Evolutionary conservation across 2,329 filamentous ascomycete species (phyloP), one percentile per base, ranked within the genome.

Genomic region (Xylariaceae sp.): DNA sequence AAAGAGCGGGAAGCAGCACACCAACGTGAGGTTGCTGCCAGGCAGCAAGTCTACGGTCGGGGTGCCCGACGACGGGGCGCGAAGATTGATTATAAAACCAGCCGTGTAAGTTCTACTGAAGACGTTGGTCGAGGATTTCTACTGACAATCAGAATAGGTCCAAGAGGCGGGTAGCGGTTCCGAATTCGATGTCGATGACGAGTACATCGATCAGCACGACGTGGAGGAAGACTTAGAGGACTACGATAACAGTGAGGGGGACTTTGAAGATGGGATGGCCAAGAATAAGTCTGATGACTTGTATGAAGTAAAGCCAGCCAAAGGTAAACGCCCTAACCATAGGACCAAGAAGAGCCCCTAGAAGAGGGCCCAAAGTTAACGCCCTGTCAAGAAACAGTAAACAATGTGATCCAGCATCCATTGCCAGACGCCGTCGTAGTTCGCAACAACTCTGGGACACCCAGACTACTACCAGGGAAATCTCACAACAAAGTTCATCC

Each of bases 1-100:
- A 85, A 87, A 56, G 84, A 95, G 70, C 86, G 94, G 63, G 90
- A 96, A 73, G 85, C 84, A 48, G 85, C 88, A 57, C 92, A 92
- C 2, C 82, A 84, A n/a, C 84, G 85, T 58, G 86, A 92, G 67
- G 85, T 86, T 6, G 86, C 86, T 39, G 80, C 77, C 13, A 85
- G 86, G 60, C 81, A 86, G 53, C 85, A 95, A 71, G 84, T 84
- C n/a, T 84, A 97, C 52, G 94, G 94, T 9, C 85, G 94, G 61
- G 94, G 94, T 45, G 90, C 90, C 64, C 84, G 94, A 65, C 86
- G 86, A 64, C 84, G 88, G 62, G 65, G 59, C 51, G 64, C 64
- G 78, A 65, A 80, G 83, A 73, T 84, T 48, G 76, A 81, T 65
- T 84, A 84, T 63, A 73, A 73, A 17, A 66, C 72, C 11, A 67